Percentiles rank a stretch among this genome's conserved stretches.
phyloP scores from a whole-genome alignment of 306 rosid genomes.

The Malus domestica region DNA sequence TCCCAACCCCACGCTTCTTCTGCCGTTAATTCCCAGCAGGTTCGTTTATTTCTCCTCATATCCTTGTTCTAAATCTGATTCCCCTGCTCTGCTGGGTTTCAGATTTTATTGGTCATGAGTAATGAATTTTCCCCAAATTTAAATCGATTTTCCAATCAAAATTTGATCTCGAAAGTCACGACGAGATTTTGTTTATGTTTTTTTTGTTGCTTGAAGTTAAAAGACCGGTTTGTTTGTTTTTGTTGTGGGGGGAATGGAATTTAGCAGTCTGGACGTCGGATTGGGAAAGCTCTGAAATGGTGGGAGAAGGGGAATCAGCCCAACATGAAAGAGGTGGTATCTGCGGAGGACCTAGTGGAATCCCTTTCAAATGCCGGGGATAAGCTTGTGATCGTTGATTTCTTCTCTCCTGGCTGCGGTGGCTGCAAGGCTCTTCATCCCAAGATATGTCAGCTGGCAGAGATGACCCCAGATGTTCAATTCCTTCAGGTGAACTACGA shows the following conservation, averaged over 20 bases:
- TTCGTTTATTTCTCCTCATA: background rate
- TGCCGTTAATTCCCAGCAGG: slow-evolving; percentile 49
- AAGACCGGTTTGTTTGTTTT: background rate
- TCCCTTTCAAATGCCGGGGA: slow-evolving; percentile 69
- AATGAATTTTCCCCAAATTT: background rate
- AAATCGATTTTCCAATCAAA: background rate
- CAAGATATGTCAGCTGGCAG: slow-evolving; percentile 84
- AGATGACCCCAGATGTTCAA: slow-evolving; percentile 72
- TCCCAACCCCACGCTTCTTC: slow-evolving; percentile 29
- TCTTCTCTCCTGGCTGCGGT: slow-evolving; percentile 94
- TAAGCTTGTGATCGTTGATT: slow-evolving; percentile 68
- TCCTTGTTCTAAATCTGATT: background rate
- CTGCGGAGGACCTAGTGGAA: slow-evolving; percentile 76
- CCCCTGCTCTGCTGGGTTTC: background rate
- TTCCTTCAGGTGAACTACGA: slow-evolving; percentile 80
- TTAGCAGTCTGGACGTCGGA: slow-evolving; percentile 33
- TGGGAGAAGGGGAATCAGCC: slow-evolving; percentile 83
- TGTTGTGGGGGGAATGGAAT: slow-evolving; percentile 1
- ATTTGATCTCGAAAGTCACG: background rate
- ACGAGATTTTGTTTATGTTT: background rate
- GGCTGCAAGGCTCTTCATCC: slow-evolving; percentile 97
- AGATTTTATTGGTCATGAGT: background rate
- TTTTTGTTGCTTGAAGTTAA: background rate
- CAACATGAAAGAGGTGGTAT: slow-evolving; percentile 65
- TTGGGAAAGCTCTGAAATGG: slow-evolving; percentile 75